Evolutionary conservation across 495 filamentous ascomycete species (phyloP).

Genomic region (Neurospora terricola): DNA sequence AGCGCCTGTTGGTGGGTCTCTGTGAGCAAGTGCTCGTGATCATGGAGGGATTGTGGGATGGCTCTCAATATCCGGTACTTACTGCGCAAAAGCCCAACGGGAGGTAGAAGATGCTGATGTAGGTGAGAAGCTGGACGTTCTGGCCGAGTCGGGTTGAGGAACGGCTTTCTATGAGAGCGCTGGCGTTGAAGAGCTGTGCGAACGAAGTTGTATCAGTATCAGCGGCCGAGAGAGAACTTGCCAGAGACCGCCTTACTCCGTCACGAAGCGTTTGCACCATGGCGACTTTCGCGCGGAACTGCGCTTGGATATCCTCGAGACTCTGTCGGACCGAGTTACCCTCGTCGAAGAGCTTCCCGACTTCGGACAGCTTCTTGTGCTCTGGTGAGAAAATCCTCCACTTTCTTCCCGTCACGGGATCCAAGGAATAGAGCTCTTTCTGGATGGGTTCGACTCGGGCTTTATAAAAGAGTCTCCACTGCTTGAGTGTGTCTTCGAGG

Average conservation of each 20-base stretch:
- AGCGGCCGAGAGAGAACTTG: background rate
- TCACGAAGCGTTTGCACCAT: background rate
- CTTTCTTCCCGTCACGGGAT: too few species aligned
- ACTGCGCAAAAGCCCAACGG: constrained; percentile 23
- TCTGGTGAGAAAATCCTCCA: too few species aligned
- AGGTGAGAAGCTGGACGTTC: constrained; percentile 29
- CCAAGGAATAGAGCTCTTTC: too few species aligned
- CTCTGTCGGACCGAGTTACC: too few species aligned
- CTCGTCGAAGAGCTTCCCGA: too few species aligned
- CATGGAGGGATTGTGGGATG: background rate
- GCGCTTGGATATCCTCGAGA: background rate
- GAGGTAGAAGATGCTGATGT: constrained; percentile 28
- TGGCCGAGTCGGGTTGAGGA: constrained; percentile 22
- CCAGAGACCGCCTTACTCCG: background rate
- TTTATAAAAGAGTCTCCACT: too few species aligned
- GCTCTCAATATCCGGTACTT: too few species aligned
- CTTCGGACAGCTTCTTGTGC: too few species aligned
- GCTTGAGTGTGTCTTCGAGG: too few species aligned
- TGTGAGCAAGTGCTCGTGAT: background rate
- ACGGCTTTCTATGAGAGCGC: constrained; percentile 25
- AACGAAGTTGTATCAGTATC: background rate
- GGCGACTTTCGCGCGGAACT: background rate
- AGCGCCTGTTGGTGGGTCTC: background rate
- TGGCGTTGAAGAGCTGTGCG: constrained; percentile 12
- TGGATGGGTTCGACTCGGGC: too few species aligned